Conservation (phyloP, 768 basidiomycete genomes). For the Kwoniella europaea region DNA sequence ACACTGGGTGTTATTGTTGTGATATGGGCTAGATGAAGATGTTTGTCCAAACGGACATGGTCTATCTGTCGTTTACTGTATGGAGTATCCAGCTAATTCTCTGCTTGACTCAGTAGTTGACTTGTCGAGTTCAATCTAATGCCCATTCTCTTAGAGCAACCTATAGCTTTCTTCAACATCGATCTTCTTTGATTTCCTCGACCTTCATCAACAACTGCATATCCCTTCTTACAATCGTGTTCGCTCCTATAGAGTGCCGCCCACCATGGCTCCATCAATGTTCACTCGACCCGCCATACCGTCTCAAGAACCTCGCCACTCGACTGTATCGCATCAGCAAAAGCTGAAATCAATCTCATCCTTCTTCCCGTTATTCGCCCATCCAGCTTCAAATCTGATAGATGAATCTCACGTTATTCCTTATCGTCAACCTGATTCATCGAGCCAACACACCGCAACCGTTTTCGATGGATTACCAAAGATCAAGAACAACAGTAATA, state of each 20-base stretch:
- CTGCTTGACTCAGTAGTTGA: too few relatives aligned
- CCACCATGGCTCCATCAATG: constrained; percentile 10
- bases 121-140: too few relatives aligned
- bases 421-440: constrained; percentile 11
- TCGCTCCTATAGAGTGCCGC: background rate
- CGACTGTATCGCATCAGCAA: constrained; percentile 3
- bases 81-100: background rate
- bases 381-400: background rate
- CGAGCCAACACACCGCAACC: background rate
- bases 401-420: constrained; percentile 11
- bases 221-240: background rate
- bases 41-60: too few relatives aligned
- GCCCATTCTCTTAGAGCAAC: too few relatives aligned
- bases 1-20: background rate
- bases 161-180: too few relatives aligned
- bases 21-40: background rate
- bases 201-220: background rate
- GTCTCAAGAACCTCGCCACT: background rate
- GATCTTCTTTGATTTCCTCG: background rate
- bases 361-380: constrained; percentile 13
- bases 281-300: constrained; percentile 5
- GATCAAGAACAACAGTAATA: constrained; percentile 3
- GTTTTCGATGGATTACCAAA: constrained; percentile 5
- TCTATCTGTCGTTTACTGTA: background rate
- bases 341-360: constrained; percentile 22